phyloP scores from a whole-genome alignment of 768 basidiomycete genomes.

The Podaxis rugospora region DNA sequence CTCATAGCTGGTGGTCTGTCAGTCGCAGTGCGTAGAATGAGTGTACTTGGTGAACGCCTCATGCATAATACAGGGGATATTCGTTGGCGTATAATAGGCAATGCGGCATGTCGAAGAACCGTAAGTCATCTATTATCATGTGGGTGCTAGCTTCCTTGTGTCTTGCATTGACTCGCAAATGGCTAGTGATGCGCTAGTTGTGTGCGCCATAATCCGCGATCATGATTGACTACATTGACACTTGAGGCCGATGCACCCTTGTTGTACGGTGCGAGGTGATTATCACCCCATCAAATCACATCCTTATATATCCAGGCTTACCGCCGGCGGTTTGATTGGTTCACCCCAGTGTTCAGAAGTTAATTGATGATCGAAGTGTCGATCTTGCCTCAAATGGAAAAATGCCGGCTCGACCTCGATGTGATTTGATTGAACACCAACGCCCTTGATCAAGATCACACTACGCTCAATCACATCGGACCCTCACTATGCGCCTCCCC shows the following conservation, averaged over 20 bases:
- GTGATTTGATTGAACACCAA: neutral
- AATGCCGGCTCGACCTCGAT: neutral
- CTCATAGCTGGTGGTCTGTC: too few relatives aligned
- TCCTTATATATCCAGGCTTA: neutral
- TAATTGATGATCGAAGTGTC: neutral
- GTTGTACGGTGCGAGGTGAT: neutral
- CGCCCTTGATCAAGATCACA: neutral
- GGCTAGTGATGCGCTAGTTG: neutral
- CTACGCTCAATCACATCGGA: slow-evolving; percentile 12
- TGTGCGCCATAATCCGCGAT: neutral
- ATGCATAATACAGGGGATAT: too few relatives aligned
- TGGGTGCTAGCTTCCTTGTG: neutral
- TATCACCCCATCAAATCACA: neutral
- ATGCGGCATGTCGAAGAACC: neutral
- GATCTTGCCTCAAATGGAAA: neutral
- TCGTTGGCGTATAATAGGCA: too few relatives aligned
- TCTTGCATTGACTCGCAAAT: neutral
- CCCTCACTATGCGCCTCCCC: neutral
- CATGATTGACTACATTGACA: neutral
- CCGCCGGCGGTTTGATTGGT: neutral
- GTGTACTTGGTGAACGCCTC: too few relatives aligned
- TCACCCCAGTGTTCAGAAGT: neutral
- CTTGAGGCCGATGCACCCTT: neutral
- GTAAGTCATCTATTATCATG: neutral
- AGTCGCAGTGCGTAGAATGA: too few relatives aligned